Evolutionary conservation across 2,329 filamentous ascomycete genomes (phyloP).

Genomic region (Aspergillus pseudoviridinutans): DNA sequence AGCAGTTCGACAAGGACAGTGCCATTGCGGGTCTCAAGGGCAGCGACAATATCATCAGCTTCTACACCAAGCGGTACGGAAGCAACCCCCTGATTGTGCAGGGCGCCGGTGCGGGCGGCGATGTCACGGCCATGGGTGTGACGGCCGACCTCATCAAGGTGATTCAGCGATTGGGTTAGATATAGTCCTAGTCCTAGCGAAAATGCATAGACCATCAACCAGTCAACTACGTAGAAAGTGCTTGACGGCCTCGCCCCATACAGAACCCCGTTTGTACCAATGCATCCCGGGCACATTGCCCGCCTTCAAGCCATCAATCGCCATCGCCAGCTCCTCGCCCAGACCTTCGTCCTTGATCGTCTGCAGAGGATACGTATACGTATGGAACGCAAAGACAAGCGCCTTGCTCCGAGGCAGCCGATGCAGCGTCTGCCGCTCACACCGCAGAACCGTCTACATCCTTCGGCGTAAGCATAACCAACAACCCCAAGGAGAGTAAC

Average conservation of each 20-base stretch:
- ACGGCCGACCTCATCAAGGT: conserved; percentile 92
- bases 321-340: conserved; percentile 51
- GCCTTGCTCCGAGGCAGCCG: conserved; percentile 52
- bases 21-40: conserved; percentile 93
- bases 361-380: conserved; percentile 55
- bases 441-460: conserved; percentile 46
- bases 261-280: conserved; percentile 55
- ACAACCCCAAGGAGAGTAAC: neutral
- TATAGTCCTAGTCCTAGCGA: neutral
- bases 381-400: conserved; percentile 60
- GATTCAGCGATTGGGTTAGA: conserved; percentile 62
- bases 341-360: conserved; percentile 55
- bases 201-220: too few species aligned
- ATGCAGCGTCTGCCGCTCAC: conserved; percentile 60
- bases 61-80: conserved; percentile 94
- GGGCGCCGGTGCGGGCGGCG: conserved; percentile 87
- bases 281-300: conserved; percentile 57
- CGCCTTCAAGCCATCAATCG: conserved; percentile 56
- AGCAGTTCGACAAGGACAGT: conserved; percentile 82
- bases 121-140: conserved; percentile 97
- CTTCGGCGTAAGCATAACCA: conserved; percentile 6
- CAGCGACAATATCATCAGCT: conserved; percentile 98
- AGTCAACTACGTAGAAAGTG: conserved; percentile 41
- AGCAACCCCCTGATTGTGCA: conserved; percentile 89
- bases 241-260: conserved; percentile 56